A percentile compares a stretch with the other conserved stretches of the same genome.
These are phyloP conservation scores for Erigeron philadelphicus DNA, from an alignment of 140 eudicot species.

Conservation along the genomic window DNA sequence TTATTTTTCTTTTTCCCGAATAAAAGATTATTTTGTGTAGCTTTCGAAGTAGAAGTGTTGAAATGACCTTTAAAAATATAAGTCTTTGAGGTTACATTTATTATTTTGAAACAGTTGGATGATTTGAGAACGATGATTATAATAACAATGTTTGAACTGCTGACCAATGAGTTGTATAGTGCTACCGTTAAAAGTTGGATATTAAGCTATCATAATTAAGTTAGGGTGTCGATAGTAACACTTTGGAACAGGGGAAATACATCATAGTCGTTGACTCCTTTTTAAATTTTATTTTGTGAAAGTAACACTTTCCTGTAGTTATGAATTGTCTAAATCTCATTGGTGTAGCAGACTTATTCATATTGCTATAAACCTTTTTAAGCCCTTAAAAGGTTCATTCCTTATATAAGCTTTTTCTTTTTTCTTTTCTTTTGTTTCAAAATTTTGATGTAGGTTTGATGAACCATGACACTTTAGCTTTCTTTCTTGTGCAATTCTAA, in stretches of 20 bases:
- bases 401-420: background rate
- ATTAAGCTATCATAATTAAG: background rate
- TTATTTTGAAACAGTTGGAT: no score
- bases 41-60: no score
- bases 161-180: no score
- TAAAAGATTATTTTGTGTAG: no score
- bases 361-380: background rate
- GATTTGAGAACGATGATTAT: no score
- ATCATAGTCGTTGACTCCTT: constrained; percentile 17
- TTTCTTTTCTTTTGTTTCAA: background rate
- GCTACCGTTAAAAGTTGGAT: background rate
- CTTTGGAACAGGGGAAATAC: constrained; percentile 5
- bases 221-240: background rate
- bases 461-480: constrained; percentile 10
- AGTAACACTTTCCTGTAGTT: constrained; percentile 14
- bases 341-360: background rate
- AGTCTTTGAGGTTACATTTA: no score
- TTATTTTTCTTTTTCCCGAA: background rate
- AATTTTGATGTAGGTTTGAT: background rate
- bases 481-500: background rate
- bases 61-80: no score
- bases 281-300: background rate
- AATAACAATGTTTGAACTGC: no score
- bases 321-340: background rate
- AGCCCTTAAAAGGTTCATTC: constrained; percentile 1